Conservation (phyloP, 2,329 filamentous ascomycete genomes). For the Neodidymelliopsis sp. region DNA sequence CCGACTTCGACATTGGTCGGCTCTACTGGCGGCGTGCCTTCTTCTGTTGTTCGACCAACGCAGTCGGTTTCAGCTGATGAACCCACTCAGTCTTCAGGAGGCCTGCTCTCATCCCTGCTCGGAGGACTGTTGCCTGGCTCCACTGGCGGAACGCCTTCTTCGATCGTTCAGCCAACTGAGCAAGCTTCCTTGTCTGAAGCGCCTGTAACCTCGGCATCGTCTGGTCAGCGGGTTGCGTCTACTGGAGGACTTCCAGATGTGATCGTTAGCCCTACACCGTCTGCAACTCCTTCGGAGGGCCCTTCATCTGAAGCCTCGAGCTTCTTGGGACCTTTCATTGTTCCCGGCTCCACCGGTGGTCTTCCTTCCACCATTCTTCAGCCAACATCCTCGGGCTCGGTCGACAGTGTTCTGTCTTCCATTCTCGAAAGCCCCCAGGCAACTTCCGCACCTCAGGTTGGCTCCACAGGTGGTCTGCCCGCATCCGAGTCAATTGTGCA, state of each 20-base stretch:
- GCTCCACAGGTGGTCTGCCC: conserved; percentile 25
- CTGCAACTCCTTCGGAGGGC: conserved; percentile 13
- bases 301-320: conserved; percentile 19
- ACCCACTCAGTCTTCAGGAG: conserved; percentile 14
- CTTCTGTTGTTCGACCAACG: conserved; percentile 26
- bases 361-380: conserved; percentile 11
- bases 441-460: background rate
- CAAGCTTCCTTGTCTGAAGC: conserved; percentile 1
- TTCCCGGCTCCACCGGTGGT: conserved; percentile 33
- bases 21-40: conserved; percentile 7
- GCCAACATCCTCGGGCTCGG: conserved; percentile 13
- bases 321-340: conserved; percentile 34
- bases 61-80: conserved; percentile 7
- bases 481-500: conserved; percentile 3
- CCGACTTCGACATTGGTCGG: conserved; percentile 6
- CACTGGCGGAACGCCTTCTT: conserved; percentile 17
- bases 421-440: background rate
- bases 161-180: conserved; percentile 5
- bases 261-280: conserved; percentile 25
- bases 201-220: conserved; percentile 2
- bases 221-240: conserved; percentile 18
- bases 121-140: conserved; percentile 14
- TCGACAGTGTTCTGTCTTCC: background rate
- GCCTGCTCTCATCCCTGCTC: conserved; percentile 10
- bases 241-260: conserved; percentile 24